Evolutionary conservation across 2,329 filamentous ascomycete genomes (phyloP).

Genomic region (Paramyrothecium sp.): DNA sequence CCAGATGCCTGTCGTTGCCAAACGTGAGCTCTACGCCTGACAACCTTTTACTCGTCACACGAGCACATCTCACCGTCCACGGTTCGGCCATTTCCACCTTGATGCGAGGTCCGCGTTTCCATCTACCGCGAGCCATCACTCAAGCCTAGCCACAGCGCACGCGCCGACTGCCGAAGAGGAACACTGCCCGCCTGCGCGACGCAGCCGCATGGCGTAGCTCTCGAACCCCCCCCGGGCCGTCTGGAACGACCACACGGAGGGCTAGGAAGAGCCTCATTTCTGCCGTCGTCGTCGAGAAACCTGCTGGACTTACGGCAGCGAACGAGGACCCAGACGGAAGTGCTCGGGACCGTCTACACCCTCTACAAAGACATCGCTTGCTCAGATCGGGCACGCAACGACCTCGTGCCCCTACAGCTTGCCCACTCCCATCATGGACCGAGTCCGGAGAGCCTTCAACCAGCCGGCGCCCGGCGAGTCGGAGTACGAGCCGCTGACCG

Average conservation of each 20-base stretch:
- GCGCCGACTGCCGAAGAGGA: not conserved
- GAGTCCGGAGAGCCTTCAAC: slow-evolving; percentile 19
- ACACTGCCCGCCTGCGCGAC: not conserved
- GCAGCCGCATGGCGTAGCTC: not conserved
- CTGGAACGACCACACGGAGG: not conserved
- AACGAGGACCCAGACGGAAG: not conserved
- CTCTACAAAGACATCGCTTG: not conserved
- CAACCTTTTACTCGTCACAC: not conserved
- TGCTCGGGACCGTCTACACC: too few species aligned
- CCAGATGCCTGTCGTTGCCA: not conserved
- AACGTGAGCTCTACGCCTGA: not conserved
- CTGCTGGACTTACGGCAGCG: too few species aligned
- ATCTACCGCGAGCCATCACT: too few species aligned
- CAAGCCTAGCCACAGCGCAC: not conserved
- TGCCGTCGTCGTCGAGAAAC: too few species aligned
- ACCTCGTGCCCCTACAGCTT: not conserved
- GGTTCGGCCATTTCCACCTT: too few species aligned
- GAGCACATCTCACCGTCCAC: not conserved
- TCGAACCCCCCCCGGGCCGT: not conserved
- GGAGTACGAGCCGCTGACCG: slow-evolving; percentile 31
- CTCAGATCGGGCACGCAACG: not conserved
- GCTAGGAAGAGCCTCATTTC: not conserved
- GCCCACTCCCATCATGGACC: slow-evolving; percentile 18
- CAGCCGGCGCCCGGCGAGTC: slow-evolving; percentile 15
- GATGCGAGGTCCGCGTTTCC: too few species aligned